Base-by-base conservation (phyloP, 768 basidiomycete species). In the Boletus sp. region DNA sequence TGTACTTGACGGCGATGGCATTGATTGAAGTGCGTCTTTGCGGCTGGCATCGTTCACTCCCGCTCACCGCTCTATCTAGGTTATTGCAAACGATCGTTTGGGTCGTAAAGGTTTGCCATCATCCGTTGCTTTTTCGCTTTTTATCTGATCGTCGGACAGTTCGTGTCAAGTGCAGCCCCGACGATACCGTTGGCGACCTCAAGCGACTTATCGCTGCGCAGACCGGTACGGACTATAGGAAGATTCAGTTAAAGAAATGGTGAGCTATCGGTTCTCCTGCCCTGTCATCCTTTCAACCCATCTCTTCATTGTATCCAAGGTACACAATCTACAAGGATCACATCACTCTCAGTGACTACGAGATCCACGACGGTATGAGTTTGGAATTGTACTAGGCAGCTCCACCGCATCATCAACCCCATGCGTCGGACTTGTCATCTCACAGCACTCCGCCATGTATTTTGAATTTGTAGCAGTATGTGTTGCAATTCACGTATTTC, bases 191-290 rank as follows among this genome's bases (percentile, higher is more conserved):
- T 34, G 96, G 96, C 39, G 96, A 98, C 69, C 79, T 99, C 58
- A 98, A 98, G 81, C 89, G 88, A 71, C 85, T 99, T 56, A 98
- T 99, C 62, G 96, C 88, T 2, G 96, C 94, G 0, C 97, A 99
- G 72, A 97, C 83, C 0, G 97, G 97, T 50, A 97, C 96, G 15
- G 84, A 92, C 65, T 64, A 75, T 5, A 74, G 71, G 33, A 98
- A 96, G 82, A 96, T 99, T 54, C 82, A 85, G 66, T 75, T 99
- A 49, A 98, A 97, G 87, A 98, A 98, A 81, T 98, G 95, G 97
- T 92, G 60, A 54, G 87, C 71, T 9, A 4, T 50, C 17, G 19
- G 11, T 42, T 9, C 32, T 30, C n/a, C n/a, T 0, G 5, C 13
- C 2, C 30, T 17, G 27, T 25, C 41, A 7, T 46, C 17, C 3